Evolutionary conservation across 306 rosid genomes (phyloP).

Genomic region (Ormosia emarginata): DNA sequence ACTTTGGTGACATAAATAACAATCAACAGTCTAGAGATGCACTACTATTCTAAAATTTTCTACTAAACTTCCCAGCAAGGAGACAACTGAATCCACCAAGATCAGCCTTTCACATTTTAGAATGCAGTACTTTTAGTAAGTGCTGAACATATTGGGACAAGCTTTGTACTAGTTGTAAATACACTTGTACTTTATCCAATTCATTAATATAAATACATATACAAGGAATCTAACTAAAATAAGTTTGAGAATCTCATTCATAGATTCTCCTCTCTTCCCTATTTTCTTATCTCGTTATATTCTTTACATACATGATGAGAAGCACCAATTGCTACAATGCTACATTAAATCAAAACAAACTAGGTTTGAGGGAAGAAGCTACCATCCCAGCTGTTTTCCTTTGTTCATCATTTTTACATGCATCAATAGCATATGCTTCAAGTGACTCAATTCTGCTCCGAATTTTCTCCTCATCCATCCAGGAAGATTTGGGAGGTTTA

Average conservation of each 20-base stretch:
- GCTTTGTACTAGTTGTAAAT: background rate
- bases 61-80: background rate
- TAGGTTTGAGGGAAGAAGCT: slow-evolving; percentile 26
- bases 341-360: slow-evolving; percentile 22
- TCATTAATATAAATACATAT: background rate
- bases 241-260: background rate
- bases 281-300: slow-evolving; percentile 3
- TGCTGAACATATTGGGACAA: background rate
- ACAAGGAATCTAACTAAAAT: background rate
- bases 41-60: background rate
- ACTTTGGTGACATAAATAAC: background rate
- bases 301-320: background rate
- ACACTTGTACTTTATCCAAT: background rate
- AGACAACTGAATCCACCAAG: slow-evolving; percentile 4
- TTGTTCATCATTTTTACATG: slow-evolving; percentile 65
- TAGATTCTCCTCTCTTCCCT: background rate
- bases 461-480: slow-evolving; percentile 67
- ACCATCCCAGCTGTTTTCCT: slow-evolving; percentile 82
- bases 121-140: background rate
- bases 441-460: slow-evolving; percentile 70
- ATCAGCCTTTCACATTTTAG: background rate
- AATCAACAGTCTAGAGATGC: slow-evolving; percentile 6
- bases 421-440: slow-evolving; percentile 83
- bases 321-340: background rate
- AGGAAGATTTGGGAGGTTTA: slow-evolving; percentile 77